Percentiles rank a stretch among this genome's conserved stretches.
Evolutionary conservation across 1,139 yeast genomes (phyloP).

Genomic region (Zhuliangozyma parablackwelliae): DNA sequence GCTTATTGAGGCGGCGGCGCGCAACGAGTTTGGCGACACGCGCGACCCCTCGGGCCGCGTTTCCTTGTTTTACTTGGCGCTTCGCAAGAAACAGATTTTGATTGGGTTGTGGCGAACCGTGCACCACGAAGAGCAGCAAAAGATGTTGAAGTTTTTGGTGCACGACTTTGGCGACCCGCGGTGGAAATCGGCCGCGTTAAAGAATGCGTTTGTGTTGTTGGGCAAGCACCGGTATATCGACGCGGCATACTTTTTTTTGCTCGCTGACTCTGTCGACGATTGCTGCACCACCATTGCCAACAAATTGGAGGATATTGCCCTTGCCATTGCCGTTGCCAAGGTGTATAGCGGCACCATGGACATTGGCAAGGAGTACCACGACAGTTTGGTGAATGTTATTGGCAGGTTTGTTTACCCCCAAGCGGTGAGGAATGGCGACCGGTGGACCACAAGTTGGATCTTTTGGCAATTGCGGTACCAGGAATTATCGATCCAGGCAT

Average conservation of each 20-base stretch:
- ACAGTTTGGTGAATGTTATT: conserved; percentile 45
- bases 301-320: conserved; percentile 60
- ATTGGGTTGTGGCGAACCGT: conserved; percentile 80
- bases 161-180: conserved; percentile 72
- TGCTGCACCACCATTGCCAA: conserved; percentile 68
- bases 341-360: conserved; percentile 43
- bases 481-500: conserved; percentile 57
- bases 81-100: conserved; percentile 71
- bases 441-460: conserved; percentile 83
- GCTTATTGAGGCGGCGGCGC: conserved; percentile 64
- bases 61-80: conserved; percentile 71
- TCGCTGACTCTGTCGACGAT: conserved; percentile 76
- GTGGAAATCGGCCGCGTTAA: conserved; percentile 85
- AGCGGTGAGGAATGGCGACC: conserved; percentile 61
- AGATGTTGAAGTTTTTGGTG: conserved; percentile 69
- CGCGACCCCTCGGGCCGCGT: conserved; percentile 73
- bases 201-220: conserved; percentile 85
- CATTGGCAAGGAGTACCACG: conserved; percentile 6
- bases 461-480: conserved; percentile 62
- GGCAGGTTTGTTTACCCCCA: conserved; percentile 51
- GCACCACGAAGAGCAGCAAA: conserved; percentile 76
- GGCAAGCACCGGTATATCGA: conserved; percentile 85
- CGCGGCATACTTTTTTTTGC: conserved; percentile 84
- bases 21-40: conserved; percentile 55
- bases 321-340: conserved; percentile 80